Evolutionary conservation across 2,329 filamentous ascomycete genomes (phyloP).

Genomic region (Diaporthe citriasiana): DNA sequence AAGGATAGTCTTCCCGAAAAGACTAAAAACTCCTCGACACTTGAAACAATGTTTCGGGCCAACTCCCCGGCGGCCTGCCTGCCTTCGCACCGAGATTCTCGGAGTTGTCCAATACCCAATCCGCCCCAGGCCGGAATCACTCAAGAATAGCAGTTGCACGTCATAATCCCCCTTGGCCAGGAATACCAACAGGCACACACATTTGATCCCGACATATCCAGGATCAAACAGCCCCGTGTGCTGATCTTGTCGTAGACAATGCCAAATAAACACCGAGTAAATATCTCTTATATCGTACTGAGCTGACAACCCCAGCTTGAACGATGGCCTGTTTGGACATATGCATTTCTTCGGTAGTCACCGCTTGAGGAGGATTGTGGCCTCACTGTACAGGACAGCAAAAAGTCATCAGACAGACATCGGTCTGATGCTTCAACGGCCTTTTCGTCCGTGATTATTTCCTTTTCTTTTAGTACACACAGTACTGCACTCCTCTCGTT

Average conservation of each 20-base stretch:
- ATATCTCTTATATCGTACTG: background rate
- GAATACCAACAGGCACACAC: background rate
- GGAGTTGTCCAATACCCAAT: background rate
- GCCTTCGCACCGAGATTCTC: background rate
- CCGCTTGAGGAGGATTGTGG: conserved; percentile 29
- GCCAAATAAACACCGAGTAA: background rate
- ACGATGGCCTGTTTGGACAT: background rate
- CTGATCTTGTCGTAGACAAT: background rate
- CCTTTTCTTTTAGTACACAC: background rate
- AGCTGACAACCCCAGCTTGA: background rate
- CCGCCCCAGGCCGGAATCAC: conserved; percentile 1
- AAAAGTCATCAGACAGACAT: background rate
- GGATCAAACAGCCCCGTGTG: background rate
- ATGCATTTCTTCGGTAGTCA: background rate
- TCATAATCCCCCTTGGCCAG: background rate
- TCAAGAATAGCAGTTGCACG: conserved; percentile 13
- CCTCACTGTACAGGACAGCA: background rate
- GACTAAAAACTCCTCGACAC: background rate
- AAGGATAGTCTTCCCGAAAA: background rate
- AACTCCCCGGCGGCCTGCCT: conserved; percentile 4
- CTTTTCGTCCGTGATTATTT: background rate
- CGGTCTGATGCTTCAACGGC: conserved; percentile 7
- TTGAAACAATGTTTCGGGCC: conserved; percentile 29
- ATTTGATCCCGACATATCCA: background rate
- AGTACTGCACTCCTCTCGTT: background rate